Conservation (phyloP, 306 rosid genomes). For the Trifolium dubium region DNA sequence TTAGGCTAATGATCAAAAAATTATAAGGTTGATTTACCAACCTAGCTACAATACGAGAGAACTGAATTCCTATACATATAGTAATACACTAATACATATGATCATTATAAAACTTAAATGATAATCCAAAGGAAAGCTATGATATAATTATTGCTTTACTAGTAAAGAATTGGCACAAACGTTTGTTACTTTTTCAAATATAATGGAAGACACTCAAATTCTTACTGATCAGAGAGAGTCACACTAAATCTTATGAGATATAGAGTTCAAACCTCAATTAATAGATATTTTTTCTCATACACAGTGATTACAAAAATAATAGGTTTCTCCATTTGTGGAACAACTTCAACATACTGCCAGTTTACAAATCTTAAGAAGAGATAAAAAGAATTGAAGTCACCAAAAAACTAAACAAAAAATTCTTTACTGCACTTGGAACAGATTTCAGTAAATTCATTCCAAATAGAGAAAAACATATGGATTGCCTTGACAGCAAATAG, state of each 20-base stretch:
- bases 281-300: background rate
- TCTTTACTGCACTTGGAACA: constrained; percentile 3
- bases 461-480: constrained; percentile 1
- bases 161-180: background rate
- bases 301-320: too few species aligned
- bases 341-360: constrained; percentile 90
- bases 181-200: background rate
- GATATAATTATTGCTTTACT: background rate
- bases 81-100: background rate
- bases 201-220: constrained; percentile 1
- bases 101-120: constrained; percentile 5
- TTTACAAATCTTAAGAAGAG: constrained; percentile 13
- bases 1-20: too few species aligned
- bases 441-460: constrained; percentile 3
- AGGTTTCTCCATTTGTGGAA: constrained; percentile 98
- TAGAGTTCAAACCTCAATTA: background rate
- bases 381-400: constrained; percentile 11
- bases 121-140: constrained; percentile 5
- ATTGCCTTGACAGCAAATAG: constrained; percentile 6
- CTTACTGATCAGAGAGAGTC: background rate
- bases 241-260: background rate
- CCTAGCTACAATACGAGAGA: background rate
- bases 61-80: background rate
- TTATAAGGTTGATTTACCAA: background rate
- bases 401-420: constrained; percentile 9